A percentile compares a stretch with the other conserved stretches of the same genome.
Evolutionary conservation across 176 grass and related monocot genomes (phyloP).

Genomic region (Phoenix dactylifera): DNA sequence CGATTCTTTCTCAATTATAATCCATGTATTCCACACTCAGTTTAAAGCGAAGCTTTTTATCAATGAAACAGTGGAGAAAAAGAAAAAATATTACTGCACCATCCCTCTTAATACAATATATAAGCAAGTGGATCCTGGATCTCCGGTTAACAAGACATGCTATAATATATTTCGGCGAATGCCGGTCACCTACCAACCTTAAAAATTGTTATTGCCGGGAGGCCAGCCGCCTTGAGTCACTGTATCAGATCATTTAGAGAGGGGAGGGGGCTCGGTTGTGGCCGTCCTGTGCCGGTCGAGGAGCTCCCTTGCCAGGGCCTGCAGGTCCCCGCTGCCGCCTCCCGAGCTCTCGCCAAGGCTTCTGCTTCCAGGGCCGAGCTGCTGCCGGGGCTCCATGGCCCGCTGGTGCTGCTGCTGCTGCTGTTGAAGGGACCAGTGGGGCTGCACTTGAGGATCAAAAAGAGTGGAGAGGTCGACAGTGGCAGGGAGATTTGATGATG

Average conservation of each 20-base stretch:
- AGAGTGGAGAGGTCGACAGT: conserved; percentile 26
- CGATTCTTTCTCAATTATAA: too few species aligned
- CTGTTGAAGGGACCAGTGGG: conserved; percentile 13
- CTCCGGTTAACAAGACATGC: too few species aligned
- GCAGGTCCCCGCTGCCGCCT: conserved; percentile 53
- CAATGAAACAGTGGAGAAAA: too few species aligned
- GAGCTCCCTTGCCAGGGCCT: conserved; percentile 79
- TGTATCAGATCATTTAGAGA: not conserved
- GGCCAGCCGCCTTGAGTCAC: too few species aligned
- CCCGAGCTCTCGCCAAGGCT: conserved; percentile 21
- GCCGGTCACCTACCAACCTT: too few species aligned
- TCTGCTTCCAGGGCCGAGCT: not conserved
- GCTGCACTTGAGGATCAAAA: conserved; percentile 41
- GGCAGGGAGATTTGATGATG: conserved; percentile 28
- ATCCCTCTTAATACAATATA: too few species aligned
- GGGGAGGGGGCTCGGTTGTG: conserved; percentile 34
- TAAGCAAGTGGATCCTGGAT: too few species aligned
- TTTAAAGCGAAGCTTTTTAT: too few species aligned
- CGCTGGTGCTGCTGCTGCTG: conserved; percentile 34
- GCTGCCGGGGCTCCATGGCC: conserved; percentile 23
- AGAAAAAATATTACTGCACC: too few species aligned
- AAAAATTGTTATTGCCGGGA: too few species aligned
- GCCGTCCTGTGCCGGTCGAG: conserved; percentile 58
- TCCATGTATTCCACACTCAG: too few species aligned
- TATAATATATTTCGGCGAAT: too few species aligned